Conservation (phyloP, 495 filamentous ascomycete species). For the Pyrenopolyporus hunteri region DNA sequence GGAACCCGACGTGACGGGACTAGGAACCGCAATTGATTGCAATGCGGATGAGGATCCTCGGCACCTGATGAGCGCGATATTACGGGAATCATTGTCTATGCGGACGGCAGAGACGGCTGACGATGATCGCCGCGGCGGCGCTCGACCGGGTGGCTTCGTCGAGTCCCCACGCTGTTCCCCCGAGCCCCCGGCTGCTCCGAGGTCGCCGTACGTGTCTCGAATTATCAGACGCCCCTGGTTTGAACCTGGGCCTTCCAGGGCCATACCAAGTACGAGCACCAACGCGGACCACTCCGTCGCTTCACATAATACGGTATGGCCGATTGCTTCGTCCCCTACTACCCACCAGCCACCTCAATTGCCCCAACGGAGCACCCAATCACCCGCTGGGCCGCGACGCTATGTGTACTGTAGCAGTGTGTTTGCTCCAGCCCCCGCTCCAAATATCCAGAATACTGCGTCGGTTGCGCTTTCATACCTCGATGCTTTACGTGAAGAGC, state of each 20-base stretch:
- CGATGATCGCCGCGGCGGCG: neutral
- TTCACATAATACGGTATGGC: neutral
- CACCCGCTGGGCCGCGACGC: neutral
- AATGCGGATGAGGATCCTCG: neutral
- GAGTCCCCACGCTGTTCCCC: neutral
- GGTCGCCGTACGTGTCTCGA: neutral
- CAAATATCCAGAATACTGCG: neutral
- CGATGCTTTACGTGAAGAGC: neutral
- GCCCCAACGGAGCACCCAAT: neutral
- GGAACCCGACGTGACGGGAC: neutral
- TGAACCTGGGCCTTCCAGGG: neutral
- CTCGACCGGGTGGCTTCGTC: neutral
- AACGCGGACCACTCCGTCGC: too few relatives aligned
- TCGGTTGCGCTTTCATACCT: neutral
- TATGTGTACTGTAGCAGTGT: neutral
- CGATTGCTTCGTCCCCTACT: neutral
- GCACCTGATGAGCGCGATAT: neutral
- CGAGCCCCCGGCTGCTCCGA: neutral
- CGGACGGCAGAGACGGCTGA: neutral
- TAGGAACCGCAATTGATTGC: neutral
- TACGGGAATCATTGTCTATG: neutral
- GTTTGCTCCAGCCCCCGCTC: neutral
- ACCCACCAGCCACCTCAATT: neutral
- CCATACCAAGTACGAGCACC: neutral
- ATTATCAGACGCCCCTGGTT: neutral